Evolutionary conservation across 2,329 filamentous ascomycete genomes (phyloP), one percentile per base, ranked within the genome.

Genomic region (Sordariomycetes sp.): DNA sequence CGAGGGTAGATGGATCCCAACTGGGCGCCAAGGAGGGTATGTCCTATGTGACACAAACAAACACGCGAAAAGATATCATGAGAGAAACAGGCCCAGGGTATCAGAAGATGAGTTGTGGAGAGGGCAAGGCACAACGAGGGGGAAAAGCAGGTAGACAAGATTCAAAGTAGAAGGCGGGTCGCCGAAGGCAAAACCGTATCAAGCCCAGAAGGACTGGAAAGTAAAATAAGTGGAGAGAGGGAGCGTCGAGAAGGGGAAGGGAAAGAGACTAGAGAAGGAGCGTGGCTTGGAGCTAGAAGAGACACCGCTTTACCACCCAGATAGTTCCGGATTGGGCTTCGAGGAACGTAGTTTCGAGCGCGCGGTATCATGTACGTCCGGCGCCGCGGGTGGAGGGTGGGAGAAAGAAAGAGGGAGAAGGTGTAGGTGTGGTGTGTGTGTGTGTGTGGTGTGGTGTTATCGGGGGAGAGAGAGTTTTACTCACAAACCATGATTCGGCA

Each of bases 141-240:
- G 25, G n/a, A n/a, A n/a, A n/a, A n/a, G 28, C 28, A 3, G 8
- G 28, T 32, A 32, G 3, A 32, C 28, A 32, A 32, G 15, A n/a
- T 45, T 54, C 22, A 42, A 50, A 32, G 22, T 32, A 50, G 48
- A n/a, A n/a, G 39, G 45, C 55, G 36, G 39, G 24, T 48, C n/a
- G 28, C 50, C 24, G 32, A 58, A 17, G 48, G 28, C 6, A 32
- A 45, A 28, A 54, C 42, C 35, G n/a, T 39, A 52, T n/a, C 17
- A 50, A 50, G 20, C n/a, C 17, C 28, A 52, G 20, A 28, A 34
- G 25, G 17, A 12, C n/a, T n/a, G 20, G 48, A 55, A 55, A 52
- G 48, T 36, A 56, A 52, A 56, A 56, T 35, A 39, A 52, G 48
- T 50, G 50, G 55, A 28, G 34, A 52, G 50, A 39, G 32, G 36